Evolutionary conservation across 345 rosid genomes (phyloP).

Genomic region (Lumnitzera littorea): DNA sequence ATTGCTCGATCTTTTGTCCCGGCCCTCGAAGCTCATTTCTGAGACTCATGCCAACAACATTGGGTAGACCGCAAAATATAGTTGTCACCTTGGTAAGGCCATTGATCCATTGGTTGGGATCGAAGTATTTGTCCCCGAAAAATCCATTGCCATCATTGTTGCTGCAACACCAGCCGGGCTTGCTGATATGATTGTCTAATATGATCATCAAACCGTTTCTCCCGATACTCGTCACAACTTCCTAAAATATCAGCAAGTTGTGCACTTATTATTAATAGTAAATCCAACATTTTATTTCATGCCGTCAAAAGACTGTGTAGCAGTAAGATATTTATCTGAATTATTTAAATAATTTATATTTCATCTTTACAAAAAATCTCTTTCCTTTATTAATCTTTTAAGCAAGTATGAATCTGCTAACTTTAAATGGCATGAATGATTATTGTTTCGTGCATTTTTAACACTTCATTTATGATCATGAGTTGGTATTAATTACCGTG

Average conservation of each 20-base stretch:
- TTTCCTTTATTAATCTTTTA: no score
- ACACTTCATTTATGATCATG: no score
- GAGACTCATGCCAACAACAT: slow-evolving; percentile 83
- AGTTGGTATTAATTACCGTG: slow-evolving; percentile 35
- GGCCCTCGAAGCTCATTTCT: slow-evolving; percentile 93
- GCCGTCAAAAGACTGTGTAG: no score
- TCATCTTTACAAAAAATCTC: no score
- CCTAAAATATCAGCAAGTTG: slow-evolving; percentile 22
- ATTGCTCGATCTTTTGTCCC: slow-evolving; percentile 59
- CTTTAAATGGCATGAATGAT: neutral
- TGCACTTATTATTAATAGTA: no score
- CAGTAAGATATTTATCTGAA: no score
- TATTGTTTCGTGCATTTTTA: neutral
- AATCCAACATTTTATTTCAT: no score
- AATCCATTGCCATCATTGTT: slow-evolving; percentile 76
- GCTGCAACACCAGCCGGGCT: slow-evolving; percentile 88
- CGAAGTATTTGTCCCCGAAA: slow-evolving; percentile 72
- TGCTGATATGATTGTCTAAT: slow-evolving; percentile 81
- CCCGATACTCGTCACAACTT: slow-evolving; percentile 58
- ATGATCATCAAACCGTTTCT: slow-evolving; percentile 66
- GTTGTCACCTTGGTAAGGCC: slow-evolving; percentile 65
- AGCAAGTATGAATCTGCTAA: neutral
- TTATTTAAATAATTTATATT: no score
- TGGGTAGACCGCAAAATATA: slow-evolving; percentile 41
- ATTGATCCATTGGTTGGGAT: slow-evolving; percentile 57